Percentiles rank a stretch among this genome's conserved stretches.
These are phyloP conservation scores for Bimuria novae-zelandiae DNA, from an alignment of 2,329 filamentous ascomycete species.

Conservation along the genomic window DNA sequence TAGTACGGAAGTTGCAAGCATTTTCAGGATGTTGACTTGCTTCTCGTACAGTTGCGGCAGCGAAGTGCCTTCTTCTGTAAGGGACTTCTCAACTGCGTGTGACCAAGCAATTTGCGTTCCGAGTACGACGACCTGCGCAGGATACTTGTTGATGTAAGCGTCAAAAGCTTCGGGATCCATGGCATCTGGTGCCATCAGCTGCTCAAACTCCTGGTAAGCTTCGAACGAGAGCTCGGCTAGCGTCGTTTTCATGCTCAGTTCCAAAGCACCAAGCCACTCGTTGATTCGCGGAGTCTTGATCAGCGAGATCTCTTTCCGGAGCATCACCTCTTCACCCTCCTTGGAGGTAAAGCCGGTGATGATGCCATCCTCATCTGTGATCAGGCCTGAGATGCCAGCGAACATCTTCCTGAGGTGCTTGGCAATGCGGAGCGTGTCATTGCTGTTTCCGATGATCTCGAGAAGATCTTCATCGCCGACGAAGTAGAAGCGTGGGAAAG, in stretches of 20 bases:
- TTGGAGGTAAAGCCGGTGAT: constrained; percentile 95
- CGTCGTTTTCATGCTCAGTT: constrained; percentile 91
- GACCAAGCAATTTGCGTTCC: constrained; percentile 96
- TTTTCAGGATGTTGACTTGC: constrained; percentile 80
- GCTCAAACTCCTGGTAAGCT: constrained; percentile 79
- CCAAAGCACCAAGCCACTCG: constrained; percentile 94
- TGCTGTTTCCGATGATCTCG: constrained; percentile 99
- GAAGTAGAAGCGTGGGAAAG: constrained; percentile 98
- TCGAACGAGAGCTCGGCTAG: constrained; percentile 89
- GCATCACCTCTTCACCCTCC: constrained; percentile 83
- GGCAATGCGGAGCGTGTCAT: constrained; percentile 91
- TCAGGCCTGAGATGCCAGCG: constrained; percentile 85
- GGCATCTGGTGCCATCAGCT: constrained; percentile 72
- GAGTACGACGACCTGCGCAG: constrained; percentile 93
- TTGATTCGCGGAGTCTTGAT: constrained; percentile 96
- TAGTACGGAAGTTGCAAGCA: constrained; percentile 86
- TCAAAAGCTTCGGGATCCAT: constrained; percentile 74
- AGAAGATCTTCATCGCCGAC: constrained; percentile 97
- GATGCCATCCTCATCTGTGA: constrained; percentile 86
- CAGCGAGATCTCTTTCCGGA: constrained; percentile 91
- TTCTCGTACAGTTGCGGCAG: constrained; percentile 76
- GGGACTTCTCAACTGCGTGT: constrained; percentile 76
- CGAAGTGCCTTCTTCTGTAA: constrained; percentile 71
- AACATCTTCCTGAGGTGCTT: constrained; percentile 99
- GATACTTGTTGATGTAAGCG: constrained; percentile 81